Base-by-base conservation (phyloP, 371 early-diverging fungal species). In the Neoconidiobolus thromboides region DNA sequence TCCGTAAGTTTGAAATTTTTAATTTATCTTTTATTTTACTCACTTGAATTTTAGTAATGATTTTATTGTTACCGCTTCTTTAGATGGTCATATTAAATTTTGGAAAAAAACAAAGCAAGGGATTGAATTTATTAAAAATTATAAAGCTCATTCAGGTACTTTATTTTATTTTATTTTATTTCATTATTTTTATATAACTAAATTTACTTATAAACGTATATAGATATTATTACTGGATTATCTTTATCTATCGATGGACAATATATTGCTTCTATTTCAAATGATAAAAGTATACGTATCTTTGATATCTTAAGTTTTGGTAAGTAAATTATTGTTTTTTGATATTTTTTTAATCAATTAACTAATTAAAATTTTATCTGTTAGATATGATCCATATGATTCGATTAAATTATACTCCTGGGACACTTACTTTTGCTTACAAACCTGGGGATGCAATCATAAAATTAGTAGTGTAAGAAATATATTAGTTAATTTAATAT, bases 101-200 rank as follows among this genome's bases (percentile, higher is more conserved):
- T 97, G 98, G 98, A 94, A 95, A 67, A 94, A 93, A 74, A 3
- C 57, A 5, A 44, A 44, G 15, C 72, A 73, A 43, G 95, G 93
- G 14, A 85, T 96, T 55, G 96, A 95, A 69, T 97, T 97, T 74
- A 95, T 95, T 43, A 97, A 97, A 73, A 90, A 93, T 65, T 97
- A 83, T 64, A 78, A 88, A 7, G 83, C 96, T 0, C 96, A 96
- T 66, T 54, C 93, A 5, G 83, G 78, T 73, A 69, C 50, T 57
- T 51, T 2, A 37, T 48, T n/a, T 6, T 12, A 55, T 0, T 15
- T 14, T 41, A 9, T 50, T 42, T 1, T 9, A 2, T 1, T n/a
- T 46, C 7, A 12, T 9, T 7, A 55, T 60, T 36, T 44, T 41
- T 39, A 7, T 5, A 43, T 3, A 7, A 26, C 26, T 26, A 26